A percentile compares a stretch with the other conserved stretches of the same genome.
These are phyloP conservation scores for Mortierella alpina DNA, from an alignment of 192 early-diverging fungal genomes.

Conservation along the genomic window DNA sequence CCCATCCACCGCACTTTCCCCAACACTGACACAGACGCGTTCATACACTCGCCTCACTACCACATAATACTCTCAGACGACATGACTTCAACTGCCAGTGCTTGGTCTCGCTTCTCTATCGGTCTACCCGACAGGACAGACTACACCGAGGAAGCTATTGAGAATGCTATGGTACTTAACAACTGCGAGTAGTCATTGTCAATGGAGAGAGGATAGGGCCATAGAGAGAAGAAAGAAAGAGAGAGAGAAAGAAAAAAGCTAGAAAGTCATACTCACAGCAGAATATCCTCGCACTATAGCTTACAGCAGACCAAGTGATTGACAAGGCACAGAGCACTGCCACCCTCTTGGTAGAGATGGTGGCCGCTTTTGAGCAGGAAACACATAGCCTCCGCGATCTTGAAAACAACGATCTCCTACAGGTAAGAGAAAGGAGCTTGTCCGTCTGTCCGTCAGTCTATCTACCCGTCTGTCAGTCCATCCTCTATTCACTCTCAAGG, in stretches of 20 bases:
- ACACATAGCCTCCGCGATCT: constrained; percentile 6
- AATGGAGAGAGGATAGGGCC: background rate
- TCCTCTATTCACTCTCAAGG: too few relatives aligned
- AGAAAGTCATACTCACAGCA: background rate
- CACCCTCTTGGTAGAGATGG: constrained; percentile 35
- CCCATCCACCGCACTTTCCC: too few relatives aligned
- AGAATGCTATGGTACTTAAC: constrained; percentile 17
- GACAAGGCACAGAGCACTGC: constrained; percentile 37
- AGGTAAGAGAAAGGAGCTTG: constrained; percentile 12
- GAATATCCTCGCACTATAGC: background rate
- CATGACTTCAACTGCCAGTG: too few relatives aligned
- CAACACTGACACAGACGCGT: too few relatives aligned
- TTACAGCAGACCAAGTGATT: constrained; percentile 32
- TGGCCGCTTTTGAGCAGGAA: constrained; percentile 18
- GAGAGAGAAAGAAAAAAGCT: background rate
- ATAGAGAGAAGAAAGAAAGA: background rate
- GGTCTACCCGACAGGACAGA: too few relatives aligned
- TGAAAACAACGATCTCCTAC: constrained; percentile 34
- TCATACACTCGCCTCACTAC: too few relatives aligned
- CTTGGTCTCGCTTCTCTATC: too few relatives aligned
- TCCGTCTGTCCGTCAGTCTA: background rate
- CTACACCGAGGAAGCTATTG: constrained; percentile 40
- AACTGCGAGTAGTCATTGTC: background rate
- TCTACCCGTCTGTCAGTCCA: too few relatives aligned
- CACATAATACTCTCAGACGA: too few relatives aligned